phyloP scores from a whole-genome alignment of 108 stramenopile genomes.

The Skeletonema potamos region DNA sequence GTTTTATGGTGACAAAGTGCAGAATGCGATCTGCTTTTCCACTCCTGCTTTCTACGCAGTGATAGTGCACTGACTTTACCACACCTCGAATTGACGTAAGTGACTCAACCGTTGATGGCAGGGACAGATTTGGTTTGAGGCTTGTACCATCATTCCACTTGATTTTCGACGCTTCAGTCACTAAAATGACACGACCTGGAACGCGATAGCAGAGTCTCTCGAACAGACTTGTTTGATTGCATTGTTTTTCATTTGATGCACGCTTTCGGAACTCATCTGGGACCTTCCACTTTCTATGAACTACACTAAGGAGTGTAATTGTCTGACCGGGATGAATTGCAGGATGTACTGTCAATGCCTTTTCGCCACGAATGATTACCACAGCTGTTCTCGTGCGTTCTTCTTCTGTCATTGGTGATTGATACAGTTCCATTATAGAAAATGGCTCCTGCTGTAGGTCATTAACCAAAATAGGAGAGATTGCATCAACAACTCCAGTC shows the following conservation, averaged over 20 bases:
- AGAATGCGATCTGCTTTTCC: constrained; percentile 7
- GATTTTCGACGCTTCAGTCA: constrained; percentile 34
- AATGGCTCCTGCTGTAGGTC: constrained; percentile 60
- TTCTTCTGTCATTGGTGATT: constrained; percentile 18
- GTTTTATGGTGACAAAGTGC: constrained; percentile 41
- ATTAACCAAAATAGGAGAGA: constrained; percentile 74
- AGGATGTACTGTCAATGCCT: constrained; percentile 55
- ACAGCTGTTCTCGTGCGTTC: constrained; percentile 33
- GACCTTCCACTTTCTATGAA: constrained; percentile 63
- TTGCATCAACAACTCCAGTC: constrained; percentile 59
- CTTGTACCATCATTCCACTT: constrained; percentile 27
- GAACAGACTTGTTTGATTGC: constrained; percentile 17
- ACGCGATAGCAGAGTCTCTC: constrained; percentile 45
- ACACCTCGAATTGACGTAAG: constrained; percentile 39
- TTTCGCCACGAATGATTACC: constrained; percentile 56
- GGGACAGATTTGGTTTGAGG: background rate
- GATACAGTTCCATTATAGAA: constrained; percentile 71
- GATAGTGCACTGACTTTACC: constrained; percentile 43
- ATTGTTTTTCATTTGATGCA: background rate
- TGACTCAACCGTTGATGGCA: constrained; percentile 36
- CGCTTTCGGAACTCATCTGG: constrained; percentile 37
- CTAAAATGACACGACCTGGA: constrained; percentile 70
- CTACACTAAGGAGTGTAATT: constrained; percentile 47
- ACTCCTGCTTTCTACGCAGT: constrained; percentile 1
- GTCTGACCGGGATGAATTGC: constrained; percentile 64